phyloP scores from a whole-genome alignment of 495 filamentous ascomycete genomes.

The Recurvomyces mirabilis region DNA sequence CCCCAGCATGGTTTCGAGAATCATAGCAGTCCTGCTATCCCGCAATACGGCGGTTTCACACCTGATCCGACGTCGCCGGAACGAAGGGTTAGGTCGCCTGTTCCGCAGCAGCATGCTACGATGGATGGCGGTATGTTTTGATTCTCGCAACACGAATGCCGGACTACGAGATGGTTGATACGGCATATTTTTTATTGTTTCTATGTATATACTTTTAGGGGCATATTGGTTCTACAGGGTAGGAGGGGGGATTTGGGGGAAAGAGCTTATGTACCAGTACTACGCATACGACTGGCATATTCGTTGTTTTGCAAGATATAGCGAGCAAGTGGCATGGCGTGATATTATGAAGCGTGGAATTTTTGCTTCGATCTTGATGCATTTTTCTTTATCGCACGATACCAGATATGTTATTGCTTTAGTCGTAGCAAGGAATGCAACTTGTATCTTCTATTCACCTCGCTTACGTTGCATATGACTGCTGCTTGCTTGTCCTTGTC shows the following conservation, averaged over 20 bases:
- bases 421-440: background rate
- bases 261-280: no score
- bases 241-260: background rate
- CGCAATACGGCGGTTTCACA: background rate
- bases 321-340: background rate
- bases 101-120: background rate
- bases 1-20: background rate
- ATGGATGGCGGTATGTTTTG: slow-evolving; percentile 14
- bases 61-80: slow-evolving; percentile 1
- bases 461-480: no score
- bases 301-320: no score
- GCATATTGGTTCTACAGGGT: background rate
- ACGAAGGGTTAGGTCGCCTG: slow-evolving; percentile 2
- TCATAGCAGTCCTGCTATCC: slow-evolving; percentile 6
- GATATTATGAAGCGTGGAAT: no score
- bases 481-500: no score
- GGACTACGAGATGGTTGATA: no score
- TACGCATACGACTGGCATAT: no score
- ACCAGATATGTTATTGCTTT: background rate
- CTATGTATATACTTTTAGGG: no score
- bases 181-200: no score
- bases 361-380: background rate
- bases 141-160: no score
- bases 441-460: no score
- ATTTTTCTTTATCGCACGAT: slow-evolving; percentile 2